Evolutionary conservation across 2,329 filamentous ascomycete species (phyloP).

Genomic region (Verticillium alfalfae): DNA sequence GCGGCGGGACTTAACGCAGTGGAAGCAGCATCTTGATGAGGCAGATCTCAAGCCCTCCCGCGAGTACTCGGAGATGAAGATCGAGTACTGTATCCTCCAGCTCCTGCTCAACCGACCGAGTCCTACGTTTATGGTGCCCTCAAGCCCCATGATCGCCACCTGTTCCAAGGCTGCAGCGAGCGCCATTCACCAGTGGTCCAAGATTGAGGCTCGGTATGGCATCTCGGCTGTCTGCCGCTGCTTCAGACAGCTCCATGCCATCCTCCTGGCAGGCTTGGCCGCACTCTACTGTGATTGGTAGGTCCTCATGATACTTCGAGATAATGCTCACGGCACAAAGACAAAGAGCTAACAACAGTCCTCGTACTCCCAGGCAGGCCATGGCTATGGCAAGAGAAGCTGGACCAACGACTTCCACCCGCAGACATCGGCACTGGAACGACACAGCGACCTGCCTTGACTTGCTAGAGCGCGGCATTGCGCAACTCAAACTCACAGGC

Average conservation of each 20-base stretch:
- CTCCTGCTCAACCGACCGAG: conserved; percentile 14
- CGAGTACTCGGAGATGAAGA: conserved; percentile 16
- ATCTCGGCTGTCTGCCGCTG: conserved; percentile 12
- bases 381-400: neutral
- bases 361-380: neutral
- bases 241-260: conserved; percentile 14
- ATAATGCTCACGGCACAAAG: no score
- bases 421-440: conserved; percentile 4
- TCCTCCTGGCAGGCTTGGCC: conserved; percentile 14
- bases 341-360: neutral
- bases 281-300: conserved; percentile 19
- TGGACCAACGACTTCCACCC: neutral
- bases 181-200: conserved; percentile 14
- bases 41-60: conserved; percentile 13
- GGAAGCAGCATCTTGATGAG: conserved; percentile 11
- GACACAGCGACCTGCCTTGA: conserved; percentile 9
- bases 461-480: conserved; percentile 6
- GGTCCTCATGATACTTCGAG: neutral
- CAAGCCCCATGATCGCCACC: conserved; percentile 11
- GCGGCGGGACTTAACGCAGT: conserved; percentile 11
- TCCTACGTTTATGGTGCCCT: conserved; percentile 19
- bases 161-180: conserved; percentile 15
- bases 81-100: conserved; percentile 15
- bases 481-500: neutral
- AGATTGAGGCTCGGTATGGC: conserved; percentile 9